Percentiles rank a stretch among this genome's conserved stretches.
Evolutionary conservation across 257 asterid species (phyloP).

Genomic region (Ballota nigra): DNA sequence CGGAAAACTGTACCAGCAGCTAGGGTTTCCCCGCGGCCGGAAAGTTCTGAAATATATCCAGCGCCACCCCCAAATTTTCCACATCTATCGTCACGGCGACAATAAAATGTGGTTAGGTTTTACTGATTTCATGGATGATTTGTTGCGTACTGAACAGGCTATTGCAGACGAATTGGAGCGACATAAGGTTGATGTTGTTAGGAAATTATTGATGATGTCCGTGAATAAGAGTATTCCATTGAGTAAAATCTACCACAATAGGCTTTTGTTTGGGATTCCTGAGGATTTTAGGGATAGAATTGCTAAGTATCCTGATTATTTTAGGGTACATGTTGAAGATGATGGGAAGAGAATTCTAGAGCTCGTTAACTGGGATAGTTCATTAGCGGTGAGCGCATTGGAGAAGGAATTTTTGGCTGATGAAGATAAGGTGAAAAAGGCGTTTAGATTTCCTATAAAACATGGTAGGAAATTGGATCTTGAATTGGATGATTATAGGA

Average conservation of each 20-base stretch:
- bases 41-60: slow-evolving; percentile 58
- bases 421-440: slow-evolving; percentile 78
- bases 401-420: slow-evolving; percentile 70
- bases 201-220: slow-evolving; percentile 85
- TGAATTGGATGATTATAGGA: slow-evolving; percentile 67
- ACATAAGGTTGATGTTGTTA: slow-evolving; percentile 54
- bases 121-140: slow-evolving; percentile 58
- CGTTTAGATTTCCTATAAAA: slow-evolving; percentile 70
- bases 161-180: slow-evolving; percentile 45
- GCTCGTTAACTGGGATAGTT: slow-evolving; percentile 75
- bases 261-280: slow-evolving; percentile 74
- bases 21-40: slow-evolving; percentile 92
- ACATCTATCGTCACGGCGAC: slow-evolving; percentile 72
- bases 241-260: slow-evolving; percentile 75
- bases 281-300: slow-evolving; percentile 84
- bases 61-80: slow-evolving; percentile 68
- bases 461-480: slow-evolving; percentile 70
- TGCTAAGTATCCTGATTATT: slow-evolving; percentile 56
- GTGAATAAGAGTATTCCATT: slow-evolving; percentile 56
- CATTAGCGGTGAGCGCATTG: slow-evolving; percentile 67
- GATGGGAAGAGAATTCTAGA: slow-evolving; percentile 74
- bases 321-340: slow-evolving; percentile 49
- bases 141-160: slow-evolving; percentile 42
- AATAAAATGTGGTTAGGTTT: slow-evolving; percentile 84
- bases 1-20: slow-evolving; percentile 74